These are phyloP conservation scores for Parmelia sp. DNA, from an alignment of 495 filamentous ascomycete genomes.

Conservation along the genomic window DNA sequence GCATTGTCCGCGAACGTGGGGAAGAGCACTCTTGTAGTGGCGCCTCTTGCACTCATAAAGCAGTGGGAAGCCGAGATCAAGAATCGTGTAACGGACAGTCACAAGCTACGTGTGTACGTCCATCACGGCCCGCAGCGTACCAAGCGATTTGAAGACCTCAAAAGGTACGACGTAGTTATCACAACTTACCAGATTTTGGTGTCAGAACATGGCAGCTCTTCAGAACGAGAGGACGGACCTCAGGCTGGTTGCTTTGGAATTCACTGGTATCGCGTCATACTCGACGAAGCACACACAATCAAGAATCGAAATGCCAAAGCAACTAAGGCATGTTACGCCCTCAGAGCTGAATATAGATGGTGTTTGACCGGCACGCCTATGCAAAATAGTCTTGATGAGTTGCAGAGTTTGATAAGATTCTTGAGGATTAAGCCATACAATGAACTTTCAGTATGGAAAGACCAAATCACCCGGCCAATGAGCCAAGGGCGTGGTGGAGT, in stretches of 20 bases:
- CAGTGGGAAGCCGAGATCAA: constrained; percentile 95
- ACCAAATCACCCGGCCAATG: constrained; percentile 79
- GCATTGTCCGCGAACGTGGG: constrained; percentile 58
- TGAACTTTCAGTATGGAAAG: constrained; percentile 75
- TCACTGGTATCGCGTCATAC: constrained; percentile 90
- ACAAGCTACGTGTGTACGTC: constrained; percentile 69
- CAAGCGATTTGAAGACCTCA: constrained; percentile 66
- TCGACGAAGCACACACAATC: constrained; percentile 96
- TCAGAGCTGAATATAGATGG: constrained; percentile 83
- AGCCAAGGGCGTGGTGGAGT: constrained; percentile 77
- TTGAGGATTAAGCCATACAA: constrained; percentile 87
- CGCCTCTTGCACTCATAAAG: constrained; percentile 90
- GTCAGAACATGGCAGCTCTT: constrained; percentile 71
- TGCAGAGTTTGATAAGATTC: constrained; percentile 89
- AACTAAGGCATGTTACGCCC: constrained; percentile 76
- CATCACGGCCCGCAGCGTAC: constrained; percentile 85
- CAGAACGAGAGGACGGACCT: constrained; percentile 44
- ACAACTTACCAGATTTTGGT: constrained; percentile 94
- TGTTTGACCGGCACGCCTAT: constrained; percentile 93
- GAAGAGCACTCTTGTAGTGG: constrained; percentile 82
- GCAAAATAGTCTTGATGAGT: constrained; percentile 97
- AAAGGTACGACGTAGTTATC: constrained; percentile 89
- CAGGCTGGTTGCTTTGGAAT: constrained; percentile 83
- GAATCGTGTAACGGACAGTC: constrained; percentile 60
- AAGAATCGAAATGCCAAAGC: constrained; percentile 96